Evolutionary conservation across 345 rosid genomes (phyloP), one percentile per base, ranked within the genome.

Genomic region (Sonneratia caseolaris): DNA sequence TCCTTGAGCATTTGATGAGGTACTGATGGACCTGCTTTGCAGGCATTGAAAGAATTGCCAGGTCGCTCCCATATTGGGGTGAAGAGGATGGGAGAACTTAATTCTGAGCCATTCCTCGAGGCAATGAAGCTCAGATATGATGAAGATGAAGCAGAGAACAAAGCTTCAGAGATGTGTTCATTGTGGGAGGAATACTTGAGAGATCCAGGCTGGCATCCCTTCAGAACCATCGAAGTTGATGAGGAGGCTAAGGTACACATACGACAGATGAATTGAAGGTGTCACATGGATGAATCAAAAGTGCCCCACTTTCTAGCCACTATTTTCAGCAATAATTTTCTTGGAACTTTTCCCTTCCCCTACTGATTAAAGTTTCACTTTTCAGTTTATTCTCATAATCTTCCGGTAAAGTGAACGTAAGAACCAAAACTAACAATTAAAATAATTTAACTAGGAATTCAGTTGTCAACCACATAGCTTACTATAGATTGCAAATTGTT

Each of bases 161-260:
- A 83, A 79, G 88, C 98, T 51, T 80, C 86, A 1, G 91, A 87
- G 74, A 72, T 90, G 69, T 90, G 93, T 86, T 90, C 96, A 24
- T 82, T 92, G 70, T 92, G 98, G 99, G 97, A 78, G 77, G 99
- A 92, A 80, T 85, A 87, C 85, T 91, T 95, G 19, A 92, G 84
- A 84, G 98, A 92, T 79, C 91, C 97, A 68, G 86, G 86, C 74
- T 95, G 99, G 99, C 97, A 92, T 84, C 98, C 99, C 70, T 89
- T 92, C 75, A 92, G 84, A 78, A 68, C 78, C 73, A 76, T 84
- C n/a, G 81, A 68, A 71, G 83, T 79, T 68, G 85, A 83, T 21
- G 98, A 78, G 49, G 81, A 81, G 67, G n/a, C 79, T 75, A 76
- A 81, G 98, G 97, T 94, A 74, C 77, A 77, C 66, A 22, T 71